Evolutionary conservation across 2,329 filamentous ascomycete species (phyloP), one percentile per base, ranked within the genome.

Genomic region (Penicillium sp.): DNA sequence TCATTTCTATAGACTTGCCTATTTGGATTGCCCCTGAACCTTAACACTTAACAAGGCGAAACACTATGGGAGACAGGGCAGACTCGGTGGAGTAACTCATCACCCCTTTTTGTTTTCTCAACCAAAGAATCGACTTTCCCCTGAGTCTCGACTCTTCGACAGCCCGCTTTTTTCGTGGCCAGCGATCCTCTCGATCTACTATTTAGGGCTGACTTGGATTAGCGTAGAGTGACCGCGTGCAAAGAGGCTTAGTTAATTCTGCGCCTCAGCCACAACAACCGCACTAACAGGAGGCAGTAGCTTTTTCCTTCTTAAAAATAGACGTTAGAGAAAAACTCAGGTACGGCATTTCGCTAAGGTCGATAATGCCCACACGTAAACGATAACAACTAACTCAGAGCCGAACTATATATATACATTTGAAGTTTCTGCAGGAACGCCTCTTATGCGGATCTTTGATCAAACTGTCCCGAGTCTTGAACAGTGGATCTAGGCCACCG

Each of bases 171-270:
- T 19, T 45, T 21, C 40, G 51, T 29, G 15, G 33, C 51, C 41
- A 53, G 43, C 21, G 48, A 52, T 52, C 45, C 41, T 19, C 49
- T 39, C 15, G 22, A 17, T 17, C 19, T 40, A 19, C 13, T 38
- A 9, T 19, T 24, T 54, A 55, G 51, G 51, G 56, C 54, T 57
- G 51, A 55, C 19, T 21, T 31, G 10, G 15, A 12, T 33, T 39
- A n/a, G 31, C 10, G 35, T 37, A 26, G 35, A 43, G n/a, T 37
- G 35, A 21, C 10, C 29, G 31, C 37, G 43, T 40, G 17, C 34
- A 37, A 46, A 45, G 53, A 53, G 55, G 55, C 56, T 56, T 48
- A 56, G 55, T 41, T 37, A 17, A 38, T 41, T 19, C 21, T 49
- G 43, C 48, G 35, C 35, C 48, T 49, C 47, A 19, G n/a, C 35